A percentile compares a stretch with the other conserved stretches of the same genome.
phyloP scores from a whole-genome alignment of 2,329 filamentous ascomycete genomes.

The Pseudogymnoascus sp. region DNA sequence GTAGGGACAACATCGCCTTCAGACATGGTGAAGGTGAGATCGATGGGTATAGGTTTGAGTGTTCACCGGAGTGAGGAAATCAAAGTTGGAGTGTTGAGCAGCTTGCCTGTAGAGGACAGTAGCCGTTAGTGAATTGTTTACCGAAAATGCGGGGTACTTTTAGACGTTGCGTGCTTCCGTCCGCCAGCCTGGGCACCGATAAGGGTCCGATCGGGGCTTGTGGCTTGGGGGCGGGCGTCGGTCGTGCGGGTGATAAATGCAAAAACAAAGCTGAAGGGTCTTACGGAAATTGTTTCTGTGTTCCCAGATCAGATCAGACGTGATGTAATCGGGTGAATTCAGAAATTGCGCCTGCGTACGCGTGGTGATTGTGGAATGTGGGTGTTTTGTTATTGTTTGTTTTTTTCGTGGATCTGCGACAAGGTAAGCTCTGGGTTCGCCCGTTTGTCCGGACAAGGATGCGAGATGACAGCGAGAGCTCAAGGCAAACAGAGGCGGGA shows the following conservation, averaged over 20 bases:
- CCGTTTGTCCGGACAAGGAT: not conserved
- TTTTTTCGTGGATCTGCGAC: not conserved
- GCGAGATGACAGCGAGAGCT: not conserved
- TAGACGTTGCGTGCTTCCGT: not conserved
- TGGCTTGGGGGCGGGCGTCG: not conserved
- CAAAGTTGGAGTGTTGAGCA: not conserved
- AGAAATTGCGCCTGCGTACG: not conserved
- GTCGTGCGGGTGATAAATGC: not conserved
- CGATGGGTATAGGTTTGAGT: not conserved
- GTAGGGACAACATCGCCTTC: constrained; percentile 31
- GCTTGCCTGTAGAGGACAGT: not conserved
- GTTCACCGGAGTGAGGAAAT: not conserved
- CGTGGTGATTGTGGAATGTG: not conserved
- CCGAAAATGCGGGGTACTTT: not conserved
- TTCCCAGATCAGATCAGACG: not conserved
- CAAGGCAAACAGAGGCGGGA: not conserved
- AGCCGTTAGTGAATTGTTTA: not conserved
- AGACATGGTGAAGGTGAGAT: constrained; percentile 34
- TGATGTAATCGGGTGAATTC: not conserved
- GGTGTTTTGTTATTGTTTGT: not conserved
- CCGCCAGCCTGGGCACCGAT: not conserved
- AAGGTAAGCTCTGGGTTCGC: not conserved
- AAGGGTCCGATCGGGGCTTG: not conserved
- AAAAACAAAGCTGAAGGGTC: not conserved
- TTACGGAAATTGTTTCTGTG: not conserved